phyloP scores from a whole-genome alignment of 1,139 yeast species.

The Magnusiomyces sp. region DNA sequence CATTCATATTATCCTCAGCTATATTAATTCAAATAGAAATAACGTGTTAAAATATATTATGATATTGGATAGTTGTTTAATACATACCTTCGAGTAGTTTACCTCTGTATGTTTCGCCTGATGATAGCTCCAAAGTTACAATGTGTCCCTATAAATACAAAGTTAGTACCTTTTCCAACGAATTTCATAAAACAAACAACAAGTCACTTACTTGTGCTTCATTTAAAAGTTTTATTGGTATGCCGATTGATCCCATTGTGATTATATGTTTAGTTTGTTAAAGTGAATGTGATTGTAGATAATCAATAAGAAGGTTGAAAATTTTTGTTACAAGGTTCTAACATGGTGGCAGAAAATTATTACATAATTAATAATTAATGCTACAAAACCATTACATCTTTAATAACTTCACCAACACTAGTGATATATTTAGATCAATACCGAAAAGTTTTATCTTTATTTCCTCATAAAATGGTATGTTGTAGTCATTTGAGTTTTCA shows the following conservation, averaged over 20 bases:
- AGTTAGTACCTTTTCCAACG: neutral
- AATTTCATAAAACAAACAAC: neutral
- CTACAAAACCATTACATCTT: too few species aligned
- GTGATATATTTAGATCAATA: too few species aligned
- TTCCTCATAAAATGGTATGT: too few species aligned
- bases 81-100: constrained; percentile 59
- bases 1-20: constrained; percentile 85
- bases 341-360: too few species aligned
- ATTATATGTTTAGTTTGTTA: neutral
- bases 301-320: too few species aligned
- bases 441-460: too few species aligned
- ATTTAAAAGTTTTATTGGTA: constrained; percentile 78
- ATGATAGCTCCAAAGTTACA: constrained; percentile 70
- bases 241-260: constrained; percentile 39
- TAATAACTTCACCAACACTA: too few species aligned
- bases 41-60: neutral
- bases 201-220: constrained; percentile 54
- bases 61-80: neutral
- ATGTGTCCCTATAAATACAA: constrained; percentile 56
- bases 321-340: too few species aligned
- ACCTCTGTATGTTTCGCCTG: constrained; percentile 86
- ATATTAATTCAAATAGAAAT: neutral
- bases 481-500: too few species aligned
- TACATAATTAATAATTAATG: too few species aligned
- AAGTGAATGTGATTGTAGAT: too few species aligned